Evolutionary conservation across 2,329 filamentous ascomycete genomes (phyloP).

Genomic region (Aspergillus sp.): DNA sequence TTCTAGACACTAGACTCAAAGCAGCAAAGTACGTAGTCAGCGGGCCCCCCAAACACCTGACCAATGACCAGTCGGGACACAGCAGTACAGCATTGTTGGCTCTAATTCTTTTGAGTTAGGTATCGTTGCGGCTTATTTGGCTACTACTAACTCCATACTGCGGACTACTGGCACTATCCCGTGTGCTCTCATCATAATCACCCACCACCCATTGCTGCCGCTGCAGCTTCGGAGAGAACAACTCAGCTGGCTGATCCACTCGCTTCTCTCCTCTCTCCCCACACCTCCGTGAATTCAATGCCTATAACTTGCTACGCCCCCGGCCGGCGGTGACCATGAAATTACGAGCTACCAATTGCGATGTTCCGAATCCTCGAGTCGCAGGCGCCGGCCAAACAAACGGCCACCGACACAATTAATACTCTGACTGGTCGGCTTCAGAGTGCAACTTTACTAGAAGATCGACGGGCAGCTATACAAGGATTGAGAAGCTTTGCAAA

Average conservation of each 20-base stretch:
- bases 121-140: slow-evolving; percentile 7
- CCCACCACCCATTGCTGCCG: slow-evolving; percentile 6
- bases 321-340: slow-evolving; percentile 45
- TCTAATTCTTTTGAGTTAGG: too few species aligned
- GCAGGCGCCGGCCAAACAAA: slow-evolving; percentile 90
- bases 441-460: slow-evolving; percentile 89
- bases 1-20: too few species aligned
- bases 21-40: neutral
- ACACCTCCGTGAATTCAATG: slow-evolving; percentile 29
- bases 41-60: slow-evolving; percentile 5
- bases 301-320: slow-evolving; percentile 26
- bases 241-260: slow-evolving; percentile 16
- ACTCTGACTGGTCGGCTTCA: slow-evolving; percentile 83
- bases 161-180: neutral
- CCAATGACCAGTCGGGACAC: neutral
- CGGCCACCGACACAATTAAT: slow-evolving; percentile 89
- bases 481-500: slow-evolving; percentile 95
- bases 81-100: neutral
- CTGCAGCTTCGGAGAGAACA: slow-evolving; percentile 19
- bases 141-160: neutral
- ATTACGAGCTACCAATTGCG: slow-evolving; percentile 36
- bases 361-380: slow-evolving; percentile 64
- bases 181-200: neutral
- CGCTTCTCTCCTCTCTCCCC: slow-evolving; percentile 1
- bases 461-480: slow-evolving; percentile 88